Evolutionary conservation across 2,329 filamentous ascomycete species (phyloP), one percentile per base, ranked within the genome.

Genomic region (Aspergillus hortae): DNA sequence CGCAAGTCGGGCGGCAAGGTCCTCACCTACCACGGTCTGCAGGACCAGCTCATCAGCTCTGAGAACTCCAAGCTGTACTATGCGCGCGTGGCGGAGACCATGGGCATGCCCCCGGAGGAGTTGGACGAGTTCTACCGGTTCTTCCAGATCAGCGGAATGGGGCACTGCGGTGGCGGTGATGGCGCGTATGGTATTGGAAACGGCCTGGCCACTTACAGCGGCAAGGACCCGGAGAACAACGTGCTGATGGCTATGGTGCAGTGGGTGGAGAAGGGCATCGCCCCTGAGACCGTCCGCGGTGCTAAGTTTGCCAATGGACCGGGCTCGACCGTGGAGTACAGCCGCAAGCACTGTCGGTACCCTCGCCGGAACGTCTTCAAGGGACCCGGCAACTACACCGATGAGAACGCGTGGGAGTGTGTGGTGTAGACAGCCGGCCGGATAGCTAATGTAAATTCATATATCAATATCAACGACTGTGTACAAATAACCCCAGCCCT

Each of bases 111-210:
- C 0, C 62, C 69, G 0, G 43, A 56, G 4, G 51, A 65, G 1
- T 53, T 76, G 6, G 73, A 76, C 52, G 67, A 68, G 0, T 76
- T 74, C 56, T 72, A 75, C 44, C 74, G 74, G 42, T 76, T 77
- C 58, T 83, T 83, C 59, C 69, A 67, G 17, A 72, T 83, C n/a
- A 79, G 79, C 0, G 80, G 80, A 0, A 79, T 82, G 76, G 67
- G 66, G 10, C 80, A 83, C 61, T 83, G 80, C 57, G 51, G 52
- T 2, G 56, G 59, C 1, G 76, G 75, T 5, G 66, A 70, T n/a
- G 71, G 76, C 38, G 69, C 75, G 3, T 70, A 73, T 58, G 70
- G 68, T 55, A 70, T 79, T 56, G 72, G 57, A 53, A 75, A 66
- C 61, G 63, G 54, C 50, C 21, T 46, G 4, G 6, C 21, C 1